Base-by-base conservation (phyloP, 2,329 filamentous ascomycete genomes). In the Alternaria brassicae region DNA sequence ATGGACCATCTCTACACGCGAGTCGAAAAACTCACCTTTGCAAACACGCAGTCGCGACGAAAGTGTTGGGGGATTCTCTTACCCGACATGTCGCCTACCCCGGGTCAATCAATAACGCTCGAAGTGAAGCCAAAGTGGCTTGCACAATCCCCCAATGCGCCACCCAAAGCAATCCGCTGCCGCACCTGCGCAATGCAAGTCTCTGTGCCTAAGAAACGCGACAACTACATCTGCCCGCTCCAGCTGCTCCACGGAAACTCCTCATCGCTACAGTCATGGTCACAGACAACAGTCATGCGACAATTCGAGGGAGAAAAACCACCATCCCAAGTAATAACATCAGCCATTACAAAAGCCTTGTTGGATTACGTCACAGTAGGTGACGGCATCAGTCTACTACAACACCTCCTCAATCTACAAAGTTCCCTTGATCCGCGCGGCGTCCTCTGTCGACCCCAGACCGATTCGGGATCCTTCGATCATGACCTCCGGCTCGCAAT, bases 71-170 rank as follows among this genome's bases (percentile, higher is more conserved):
- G 72, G 9, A 71, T 77, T 12, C 62, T 77, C 3, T 66, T 77
- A 2, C 69, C 67, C 17, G 58, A 78, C 52, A 74, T 78, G 72
- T 72, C 71, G 4, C 66, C 73, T 10, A 37, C 53, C 1, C 36
- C 62, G 2, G 66, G 63, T 27, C 50, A 45, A 27, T 67, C 71
- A 2, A 59, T 73, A 47, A 77, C 72, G 2, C 65, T 79, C 25
- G 79, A 83, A 60, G 69, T 82, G 55, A 83, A 83, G 59, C 81
- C 81, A 0, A 83, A 83, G 56, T 83, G 81, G 81, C 73, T 83
- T 2, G 57, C 68, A 6, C 81, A 82, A 54, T 82, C 81, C 5
- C 80, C 80, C 2, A 78, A 77, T 52, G 81, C 81, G 6, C 80
- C 81, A 1, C 9, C 45, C 4, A 55, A 70, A 25, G 74, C 81